Base-by-base conservation (phyloP, 768 basidiomycete genomes). In the Pisolithus microcarpus region DNA sequence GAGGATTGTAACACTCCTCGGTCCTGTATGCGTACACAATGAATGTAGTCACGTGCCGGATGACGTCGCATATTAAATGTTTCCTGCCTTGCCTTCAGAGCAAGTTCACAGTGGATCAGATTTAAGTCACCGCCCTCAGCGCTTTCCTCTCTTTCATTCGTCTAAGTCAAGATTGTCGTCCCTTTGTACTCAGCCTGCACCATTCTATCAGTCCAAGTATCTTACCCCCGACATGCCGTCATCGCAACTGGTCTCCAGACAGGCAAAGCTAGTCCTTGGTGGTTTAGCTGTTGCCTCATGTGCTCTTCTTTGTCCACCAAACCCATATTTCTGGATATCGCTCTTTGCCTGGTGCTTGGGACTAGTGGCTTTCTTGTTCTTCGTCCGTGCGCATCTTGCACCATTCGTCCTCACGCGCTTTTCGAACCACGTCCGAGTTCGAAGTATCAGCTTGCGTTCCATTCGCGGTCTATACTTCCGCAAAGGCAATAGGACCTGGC, bases 381-480 rank as follows among this genome's bases (percentile, higher is more conserved):
- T 85, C 49, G 71, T 83, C 46, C 77, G 87, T 49, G 82, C 80
- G 0, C 85, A 83, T 59, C 70, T 88, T 52, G 74, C 78, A 3
- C 87, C 87, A 47, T 82, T 78, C 68, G 62, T 84, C 42, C 72
- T 89, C 30, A 71, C 75, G 46, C 73, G 75, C 39, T 67, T 81
- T 49, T 84, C 83, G n/a, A 65, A 60, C 34, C 81, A 76, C 57
- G 70, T 89, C 53, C 81, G 82, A 28, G 74, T 88, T 31, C 78
- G 81, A 38, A 87, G 84, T 62, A 76, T 89, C 50, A 89, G 87
- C 61, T 70, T 85, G 37, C 78, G 85, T 49, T 91, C 87, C 18
- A 80, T 91, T 52, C 82, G 86, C 48, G 87, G 87, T 31, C 70
- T 90, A 19, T 87, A 84, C 65, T 75, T 87, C 53, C 75, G 79